These are phyloP conservation scores for Pelargonium citronellum DNA, from an alignment of 441 rosid genomes.

Conservation along the genomic window DNA sequence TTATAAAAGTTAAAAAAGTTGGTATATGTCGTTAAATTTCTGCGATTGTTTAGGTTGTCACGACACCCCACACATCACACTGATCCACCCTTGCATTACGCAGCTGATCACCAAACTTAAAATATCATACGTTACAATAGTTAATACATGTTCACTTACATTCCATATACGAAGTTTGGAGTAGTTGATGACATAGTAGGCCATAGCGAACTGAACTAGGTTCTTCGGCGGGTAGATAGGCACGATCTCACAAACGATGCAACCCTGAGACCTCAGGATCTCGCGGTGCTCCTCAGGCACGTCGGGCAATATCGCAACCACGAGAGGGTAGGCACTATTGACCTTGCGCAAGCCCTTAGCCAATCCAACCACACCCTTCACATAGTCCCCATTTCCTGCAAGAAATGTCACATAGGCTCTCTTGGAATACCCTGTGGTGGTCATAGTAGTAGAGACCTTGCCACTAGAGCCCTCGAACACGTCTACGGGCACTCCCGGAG, in stretches of 20 bases:
- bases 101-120: neutral
- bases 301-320: constrained; percentile 25
- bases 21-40: too few species aligned
- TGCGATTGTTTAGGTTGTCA: neutral
- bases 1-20: too few species aligned
- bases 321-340: constrained; percentile 22
- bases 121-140: neutral
- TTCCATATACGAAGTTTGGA: constrained; percentile 67
- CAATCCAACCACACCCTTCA: constrained; percentile 26
- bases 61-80: neutral
- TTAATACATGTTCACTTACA: constrained; percentile 27
- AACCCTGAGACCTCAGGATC: constrained; percentile 48
- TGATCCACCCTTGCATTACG: neutral
- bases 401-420: constrained; percentile 25
- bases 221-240: constrained; percentile 54
- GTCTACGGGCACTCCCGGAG: constrained; percentile 34
- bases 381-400: constrained; percentile 26
- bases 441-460: constrained; percentile 22
- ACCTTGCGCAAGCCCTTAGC: constrained; percentile 29
- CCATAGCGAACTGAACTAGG: constrained; percentile 52
- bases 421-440: neutral
- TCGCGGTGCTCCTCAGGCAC: constrained; percentile 41
- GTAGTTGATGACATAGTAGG: constrained; percentile 61
- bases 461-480: constrained; percentile 18
- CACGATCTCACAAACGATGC: constrained; percentile 44